Evolutionary conservation across 495 filamentous ascomycete species (phyloP), one percentile per base, ranked within the genome.

Genomic region (Aspergillus sclerotioniger): DNA sequence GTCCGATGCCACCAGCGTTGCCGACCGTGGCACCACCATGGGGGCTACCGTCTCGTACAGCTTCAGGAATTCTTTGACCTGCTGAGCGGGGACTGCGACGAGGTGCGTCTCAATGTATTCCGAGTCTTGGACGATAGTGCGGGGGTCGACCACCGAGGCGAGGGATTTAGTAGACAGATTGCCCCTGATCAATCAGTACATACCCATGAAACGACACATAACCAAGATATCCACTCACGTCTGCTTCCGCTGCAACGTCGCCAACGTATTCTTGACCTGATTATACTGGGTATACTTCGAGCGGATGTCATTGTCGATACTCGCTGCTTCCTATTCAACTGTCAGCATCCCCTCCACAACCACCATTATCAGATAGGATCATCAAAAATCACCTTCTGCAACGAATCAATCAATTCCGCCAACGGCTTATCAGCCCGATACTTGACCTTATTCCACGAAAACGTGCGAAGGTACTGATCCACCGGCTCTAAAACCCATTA

Each of bases 61-160:
- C 68, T 86, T 87, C 39, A 95, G 76, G 69, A 94, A 98, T 17
- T 98, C 91, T 68, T 95, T 96, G 54, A 84, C 80, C 54, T 86
- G 76, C 60, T 82, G 81, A 16, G 80, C 83, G 2, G 94, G 94
- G 4, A 98, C 90, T 28, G 88, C 94, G 61, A 98, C 77, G 10
- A 98, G 84, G 66, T 96, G 92, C 17, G 92, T 96, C 74, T 96
- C 91, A 62, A 98, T 84, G 76, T 96, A 98, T 76, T 98, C 95
- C 44, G 91, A 96, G 67, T 95, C 83, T 66, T 88, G 89, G 55
- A 97, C 83, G 35, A 98, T 80, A 54, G 87, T 71, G 53, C 78
- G 78, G 17, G 92, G 91, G 64, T 90, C 81, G 64, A 98, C 86
- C 56, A 98, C 82, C 2, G 90, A 84, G n/a, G 89, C 83, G 63